These are phyloP conservation scores for Kurtzmaniella quercitrusa DNA, from an alignment of 1,139 yeast species.

Conservation along the genomic window DNA sequence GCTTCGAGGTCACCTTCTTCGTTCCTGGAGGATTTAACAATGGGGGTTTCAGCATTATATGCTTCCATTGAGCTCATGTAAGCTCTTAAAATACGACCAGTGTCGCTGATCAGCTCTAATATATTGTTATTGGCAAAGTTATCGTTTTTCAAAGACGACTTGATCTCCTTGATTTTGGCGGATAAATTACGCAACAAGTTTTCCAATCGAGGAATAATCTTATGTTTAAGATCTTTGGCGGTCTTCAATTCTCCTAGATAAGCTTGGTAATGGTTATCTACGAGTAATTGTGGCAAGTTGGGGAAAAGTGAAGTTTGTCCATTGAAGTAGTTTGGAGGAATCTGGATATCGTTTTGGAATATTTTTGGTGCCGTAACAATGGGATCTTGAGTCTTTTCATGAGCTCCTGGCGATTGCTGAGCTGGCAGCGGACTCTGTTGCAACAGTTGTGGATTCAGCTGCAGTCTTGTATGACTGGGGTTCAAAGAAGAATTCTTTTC, in stretches of 20 bases:
- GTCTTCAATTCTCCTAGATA: slow-evolving; percentile 27
- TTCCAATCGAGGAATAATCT: slow-evolving; percentile 38
- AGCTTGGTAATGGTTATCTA: slow-evolving; percentile 32
- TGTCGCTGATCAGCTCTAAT: slow-evolving; percentile 35
- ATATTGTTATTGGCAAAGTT: slow-evolving; percentile 38
- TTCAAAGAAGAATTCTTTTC: neutral
- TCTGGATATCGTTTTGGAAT: slow-evolving; percentile 23
- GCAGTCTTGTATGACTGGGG: neutral
- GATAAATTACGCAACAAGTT: slow-evolving; percentile 32
- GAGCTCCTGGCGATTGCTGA: slow-evolving; percentile 1
- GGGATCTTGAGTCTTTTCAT: neutral
- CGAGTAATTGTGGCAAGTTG: slow-evolving; percentile 30
- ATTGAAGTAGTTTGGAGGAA: slow-evolving; percentile 47
- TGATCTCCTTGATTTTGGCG: slow-evolving; percentile 41
- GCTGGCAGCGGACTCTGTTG: slow-evolving; percentile 3
- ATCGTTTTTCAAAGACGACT: slow-evolving; percentile 37
- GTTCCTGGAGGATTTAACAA: slow-evolving; percentile 17
- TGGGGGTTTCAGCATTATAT: slow-evolving; percentile 24
- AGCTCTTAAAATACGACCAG: slow-evolving; percentile 32
- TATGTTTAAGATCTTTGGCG: slow-evolving; percentile 28
- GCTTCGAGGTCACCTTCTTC: slow-evolving; percentile 16
- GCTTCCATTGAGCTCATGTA: slow-evolving; percentile 32
- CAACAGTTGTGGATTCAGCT: neutral
- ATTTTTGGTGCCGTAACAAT: neutral
- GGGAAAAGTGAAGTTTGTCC: slow-evolving; percentile 34